Percentiles rank a stretch among this genome's conserved stretches.
These are phyloP conservation scores for Parafenestella ontariensis DNA, from an alignment of 2,329 filamentous ascomycete species.

Conservation along the genomic window DNA sequence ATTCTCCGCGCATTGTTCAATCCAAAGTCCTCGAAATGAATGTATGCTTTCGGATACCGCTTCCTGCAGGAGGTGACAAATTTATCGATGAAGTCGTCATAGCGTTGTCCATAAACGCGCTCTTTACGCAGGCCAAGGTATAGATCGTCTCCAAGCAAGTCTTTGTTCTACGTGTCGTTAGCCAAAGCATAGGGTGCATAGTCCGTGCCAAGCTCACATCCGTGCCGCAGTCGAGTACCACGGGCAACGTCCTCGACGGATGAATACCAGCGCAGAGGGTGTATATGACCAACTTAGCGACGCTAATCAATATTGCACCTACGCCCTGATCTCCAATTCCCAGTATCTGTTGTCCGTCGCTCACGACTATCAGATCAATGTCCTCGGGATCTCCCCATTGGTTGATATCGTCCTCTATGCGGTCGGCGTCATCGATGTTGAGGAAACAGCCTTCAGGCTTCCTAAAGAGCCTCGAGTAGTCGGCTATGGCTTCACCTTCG, in stretches of 20 bases:
- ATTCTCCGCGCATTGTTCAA: conserved; percentile 77
- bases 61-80: conserved; percentile 74
- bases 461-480: conserved; percentile 80
- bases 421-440: conserved; percentile 72
- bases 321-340: conserved; percentile 91
- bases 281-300: conserved; percentile 82
- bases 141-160: conserved; percentile 75
- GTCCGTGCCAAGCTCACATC: conserved; percentile 55
- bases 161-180: conserved; percentile 63
- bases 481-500: conserved; percentile 85
- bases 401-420: conserved; percentile 69
- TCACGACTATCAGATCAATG: conserved; percentile 88
- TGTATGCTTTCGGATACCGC: conserved; percentile 78
- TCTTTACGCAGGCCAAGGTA: conserved; percentile 77
- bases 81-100: conserved; percentile 77
- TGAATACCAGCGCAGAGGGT: conserved; percentile 89
- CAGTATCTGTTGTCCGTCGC: conserved; percentile 76
- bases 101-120: conserved; percentile 72
- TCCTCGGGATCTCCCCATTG: conserved; percentile 75
- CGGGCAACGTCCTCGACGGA: conserved; percentile 77
- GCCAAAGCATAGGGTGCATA: neutral
- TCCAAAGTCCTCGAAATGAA: conserved; percentile 92
- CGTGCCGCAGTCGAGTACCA: conserved; percentile 86
- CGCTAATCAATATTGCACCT: conserved; percentile 82
- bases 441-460: conserved; percentile 82